Evolutionary conservation across 2,329 filamentous ascomycete genomes (phyloP), one percentile per base, ranked within the genome.

Genomic region (Penicillium sp.): DNA sequence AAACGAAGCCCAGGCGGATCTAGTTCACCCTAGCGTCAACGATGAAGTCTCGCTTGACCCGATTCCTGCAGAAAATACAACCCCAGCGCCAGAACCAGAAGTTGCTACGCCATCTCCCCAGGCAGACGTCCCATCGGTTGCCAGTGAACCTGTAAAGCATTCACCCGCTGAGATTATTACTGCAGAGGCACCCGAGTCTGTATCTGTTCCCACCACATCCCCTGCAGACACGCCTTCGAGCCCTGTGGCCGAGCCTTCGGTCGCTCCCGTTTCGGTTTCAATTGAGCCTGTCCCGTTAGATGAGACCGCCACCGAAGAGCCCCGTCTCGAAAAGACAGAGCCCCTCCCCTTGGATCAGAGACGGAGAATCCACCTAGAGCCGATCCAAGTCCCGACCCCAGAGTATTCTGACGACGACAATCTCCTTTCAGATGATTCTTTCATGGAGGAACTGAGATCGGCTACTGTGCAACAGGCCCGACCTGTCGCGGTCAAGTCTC

Each of bases 391-490:
- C 11, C 59, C 59, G 3, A 61, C 59, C 10, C 58, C 53, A 13
- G 65, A 69, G 17, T 64, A 65, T 33, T 67, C 65, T 17, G 67
- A 70, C 51, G 66, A 70, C 49, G 67, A 69, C 33, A 63, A 65
- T 32, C 56, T 69, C 26, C 56, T 68, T 19, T 69, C 67, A 14
- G 86, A 91, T 61, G 87, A 93, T 58, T 84, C 81, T 11, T 78
- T 90, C 47, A 85, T 94, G 78, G 86, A 94, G 41, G 89, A 94
- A 66, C 70, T 94, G 39, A 85, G 87, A 54, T 85, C 80, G 39
- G 89, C 88, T 18, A 89, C 84, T 2, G 71, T 94, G 13, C 78
- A 93, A 59, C 81, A 95, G 68, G 88, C 88, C n/a, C 84, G 83
- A 59, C 84, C 87, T 2, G 80, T 94, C 48, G 77, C 78, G 2